These are phyloP conservation scores for Aureobasidium sp. DNA, from an alignment of 2,329 filamentous ascomycete species.

Conservation along the genomic window DNA sequence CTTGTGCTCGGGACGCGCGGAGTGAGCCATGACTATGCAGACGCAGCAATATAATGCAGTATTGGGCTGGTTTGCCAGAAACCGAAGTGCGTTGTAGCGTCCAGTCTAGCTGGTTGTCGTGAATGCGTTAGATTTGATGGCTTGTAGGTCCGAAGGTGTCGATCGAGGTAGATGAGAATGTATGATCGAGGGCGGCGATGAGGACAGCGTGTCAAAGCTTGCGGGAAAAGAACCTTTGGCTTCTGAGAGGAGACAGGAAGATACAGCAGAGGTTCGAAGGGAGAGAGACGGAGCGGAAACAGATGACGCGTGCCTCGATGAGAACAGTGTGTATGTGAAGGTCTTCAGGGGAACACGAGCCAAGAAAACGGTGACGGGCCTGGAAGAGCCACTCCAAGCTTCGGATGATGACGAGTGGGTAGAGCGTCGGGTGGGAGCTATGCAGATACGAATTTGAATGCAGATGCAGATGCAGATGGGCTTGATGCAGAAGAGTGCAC, in stretches of 20 bases:
- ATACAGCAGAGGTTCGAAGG: background rate
- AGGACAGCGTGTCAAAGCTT: slow-evolving; percentile 12
- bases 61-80: slow-evolving; percentile 9
- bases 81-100: background rate
- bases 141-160: background rate
- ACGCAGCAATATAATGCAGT: background rate
- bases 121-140: background rate
- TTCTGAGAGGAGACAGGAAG: background rate
- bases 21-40: slow-evolving; percentile 68
- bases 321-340: slow-evolving; percentile 5
- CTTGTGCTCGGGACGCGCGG: slow-evolving; percentile 70
- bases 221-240: background rate
- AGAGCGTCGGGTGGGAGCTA: background rate
- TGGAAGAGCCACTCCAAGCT: background rate
- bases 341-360: slow-evolving; percentile 11
- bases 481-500: slow-evolving; percentile 5
- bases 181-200: background rate
- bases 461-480: background rate
- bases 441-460: background rate
- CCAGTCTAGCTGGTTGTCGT: slow-evolving; percentile 9
- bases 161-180: background rate
- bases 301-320: slow-evolving; percentile 4
- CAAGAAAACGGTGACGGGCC: slow-evolving; percentile 12
- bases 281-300: background rate
- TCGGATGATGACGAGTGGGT: background rate